Conservation (phyloP, 345 rosid species). For the Eutrema japonicum region DNA sequence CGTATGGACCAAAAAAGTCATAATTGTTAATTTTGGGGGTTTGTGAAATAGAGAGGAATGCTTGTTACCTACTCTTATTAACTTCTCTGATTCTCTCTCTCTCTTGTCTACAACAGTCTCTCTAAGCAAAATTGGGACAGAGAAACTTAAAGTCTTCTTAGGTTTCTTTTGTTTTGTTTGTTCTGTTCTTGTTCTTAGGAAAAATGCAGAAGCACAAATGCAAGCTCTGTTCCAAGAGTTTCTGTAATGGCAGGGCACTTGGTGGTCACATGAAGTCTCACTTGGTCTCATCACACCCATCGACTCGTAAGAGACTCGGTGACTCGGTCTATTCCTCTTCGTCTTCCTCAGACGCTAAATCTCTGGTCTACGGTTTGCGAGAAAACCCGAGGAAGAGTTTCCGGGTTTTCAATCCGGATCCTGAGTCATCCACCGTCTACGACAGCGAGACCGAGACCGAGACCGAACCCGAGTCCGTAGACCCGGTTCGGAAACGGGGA, state of each 20-base stretch:
- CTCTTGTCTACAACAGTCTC: conserved; percentile 29
- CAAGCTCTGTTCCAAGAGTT: conserved; percentile 75
- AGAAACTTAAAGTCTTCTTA: conserved; percentile 40
- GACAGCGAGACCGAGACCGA: conserved; percentile 82
- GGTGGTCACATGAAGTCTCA: conserved; percentile 99
- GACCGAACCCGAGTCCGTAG: conserved; percentile 64
- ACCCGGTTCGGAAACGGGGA: conserved; percentile 62
- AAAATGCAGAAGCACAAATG: conserved; percentile 81
- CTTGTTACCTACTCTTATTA: conserved; percentile 98
- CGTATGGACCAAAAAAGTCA: conserved; percentile 51
- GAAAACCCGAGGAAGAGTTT: conserved; percentile 76
- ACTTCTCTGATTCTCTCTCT: conserved; percentile 56
- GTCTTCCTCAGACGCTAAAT: conserved; percentile 57
- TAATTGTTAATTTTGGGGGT: conserved; percentile 54
- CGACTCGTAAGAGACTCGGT: conserved; percentile 38
- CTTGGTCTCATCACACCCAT: conserved; percentile 52
- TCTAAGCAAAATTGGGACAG: conserved; percentile 31
- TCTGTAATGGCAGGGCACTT: conserved; percentile 85
- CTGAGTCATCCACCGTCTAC: conserved; percentile 52
- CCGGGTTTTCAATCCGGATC: conserved; percentile 73
- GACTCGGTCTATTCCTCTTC: conserved; percentile 53
- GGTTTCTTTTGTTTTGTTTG: conserved; percentile 36
- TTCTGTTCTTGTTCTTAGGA: conserved; percentile 32
- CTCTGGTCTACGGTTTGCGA: conserved; percentile 55
- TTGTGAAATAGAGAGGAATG: conserved; percentile 80